A percentile compares a stretch with the other conserved stretches of the same genome.
phyloP scores from a whole-genome alignment of 2,329 filamentous ascomycete species.

The Delphinella strobiligena region DNA sequence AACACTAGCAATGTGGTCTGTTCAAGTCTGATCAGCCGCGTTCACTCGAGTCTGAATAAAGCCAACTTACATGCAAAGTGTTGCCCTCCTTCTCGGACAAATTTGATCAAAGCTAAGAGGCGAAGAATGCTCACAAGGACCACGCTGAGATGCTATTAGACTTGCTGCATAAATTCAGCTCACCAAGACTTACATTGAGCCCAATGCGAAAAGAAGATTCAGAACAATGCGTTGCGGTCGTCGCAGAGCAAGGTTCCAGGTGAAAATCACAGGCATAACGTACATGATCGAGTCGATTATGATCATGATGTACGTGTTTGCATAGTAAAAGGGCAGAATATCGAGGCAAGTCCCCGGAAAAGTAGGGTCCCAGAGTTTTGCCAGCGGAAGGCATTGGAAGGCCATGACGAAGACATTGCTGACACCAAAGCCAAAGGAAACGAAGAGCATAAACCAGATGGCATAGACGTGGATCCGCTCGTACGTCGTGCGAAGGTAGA shows the following conservation, averaged over 20 bases:
- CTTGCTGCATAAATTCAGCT: not conserved
- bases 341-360: slow-evolving; percentile 22
- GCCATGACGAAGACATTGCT: slow-evolving; percentile 22
- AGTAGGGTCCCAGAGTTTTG: slow-evolving; percentile 20
- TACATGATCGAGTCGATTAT: slow-evolving; percentile 26
- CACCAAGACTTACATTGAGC: slow-evolving; percentile 17
- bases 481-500: slow-evolving; percentile 26
- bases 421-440: slow-evolving; percentile 23
- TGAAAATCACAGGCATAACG: slow-evolving; percentile 26
- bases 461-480: slow-evolving; percentile 14
- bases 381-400: slow-evolving; percentile 25
- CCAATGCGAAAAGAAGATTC: slow-evolving; percentile 21
- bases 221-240: slow-evolving; percentile 22
- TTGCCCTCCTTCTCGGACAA: slow-evolving; percentile 10
- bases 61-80: slow-evolving; percentile 19
- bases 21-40: slow-evolving; percentile 1
- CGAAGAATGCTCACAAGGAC: slow-evolving; percentile 18
- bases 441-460: slow-evolving; percentile 23
- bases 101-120: slow-evolving; percentile 17
- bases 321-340: slow-evolving; percentile 22
- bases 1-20: slow-evolving; percentile 15
- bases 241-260: slow-evolving; percentile 23
- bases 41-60: not conserved
- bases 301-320: slow-evolving; percentile 24
- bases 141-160: slow-evolving; percentile 13